Evolutionary conservation across 2,329 filamentous ascomycete genomes (phyloP).

Genomic region (Aspergillus phoenicis): DNA sequence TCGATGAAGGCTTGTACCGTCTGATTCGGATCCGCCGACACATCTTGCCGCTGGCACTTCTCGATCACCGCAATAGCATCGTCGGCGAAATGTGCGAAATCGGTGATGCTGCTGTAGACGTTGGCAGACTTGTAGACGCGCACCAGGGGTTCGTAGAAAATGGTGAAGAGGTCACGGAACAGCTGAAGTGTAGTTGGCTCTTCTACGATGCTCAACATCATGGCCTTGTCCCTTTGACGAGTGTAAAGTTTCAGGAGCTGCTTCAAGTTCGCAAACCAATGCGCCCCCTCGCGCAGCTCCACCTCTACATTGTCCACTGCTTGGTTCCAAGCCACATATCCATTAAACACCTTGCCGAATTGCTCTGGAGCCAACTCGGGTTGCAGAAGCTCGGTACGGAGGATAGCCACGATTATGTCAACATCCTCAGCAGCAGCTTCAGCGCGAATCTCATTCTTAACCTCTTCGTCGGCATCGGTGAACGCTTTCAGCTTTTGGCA

Average conservation of each 20-base stretch:
- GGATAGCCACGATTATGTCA: slow-evolving; percentile 81
- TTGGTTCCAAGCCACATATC: slow-evolving; percentile 93
- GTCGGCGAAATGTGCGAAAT: slow-evolving; percentile 90
- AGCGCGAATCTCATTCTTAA: slow-evolving; percentile 72
- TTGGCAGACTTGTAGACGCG: slow-evolving; percentile 98
- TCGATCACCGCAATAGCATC: slow-evolving; percentile 84
- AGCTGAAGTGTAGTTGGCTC: slow-evolving; percentile 96
- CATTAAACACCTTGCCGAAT: slow-evolving; percentile 84
- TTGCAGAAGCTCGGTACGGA: slow-evolving; percentile 75
- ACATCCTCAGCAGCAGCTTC: slow-evolving; percentile 74
- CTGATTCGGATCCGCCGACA: slow-evolving; percentile 93
- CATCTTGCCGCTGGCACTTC: slow-evolving; percentile 70
- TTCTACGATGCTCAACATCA: slow-evolving; percentile 95
- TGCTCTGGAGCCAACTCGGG: slow-evolving; percentile 74
- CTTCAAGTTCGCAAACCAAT: slow-evolving; percentile 92
- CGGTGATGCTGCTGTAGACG: slow-evolving; percentile 94
- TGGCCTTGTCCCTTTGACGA: slow-evolving; percentile 88
- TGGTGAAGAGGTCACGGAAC: slow-evolving; percentile 94
- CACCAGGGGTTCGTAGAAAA: slow-evolving; percentile 97
- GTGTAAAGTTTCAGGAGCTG: slow-evolving; percentile 91
- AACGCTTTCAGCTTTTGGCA: slow-evolving; percentile 81
- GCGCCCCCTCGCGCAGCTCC: slow-evolving; percentile 83
- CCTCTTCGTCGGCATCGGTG: slow-evolving; percentile 70
- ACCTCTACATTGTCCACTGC: slow-evolving; percentile 86
- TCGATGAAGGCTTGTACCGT: slow-evolving; percentile 98